Evolutionary conservation across 2,329 filamentous ascomycete species (phyloP).

Genomic region (Grosmannia serpens): DNA sequence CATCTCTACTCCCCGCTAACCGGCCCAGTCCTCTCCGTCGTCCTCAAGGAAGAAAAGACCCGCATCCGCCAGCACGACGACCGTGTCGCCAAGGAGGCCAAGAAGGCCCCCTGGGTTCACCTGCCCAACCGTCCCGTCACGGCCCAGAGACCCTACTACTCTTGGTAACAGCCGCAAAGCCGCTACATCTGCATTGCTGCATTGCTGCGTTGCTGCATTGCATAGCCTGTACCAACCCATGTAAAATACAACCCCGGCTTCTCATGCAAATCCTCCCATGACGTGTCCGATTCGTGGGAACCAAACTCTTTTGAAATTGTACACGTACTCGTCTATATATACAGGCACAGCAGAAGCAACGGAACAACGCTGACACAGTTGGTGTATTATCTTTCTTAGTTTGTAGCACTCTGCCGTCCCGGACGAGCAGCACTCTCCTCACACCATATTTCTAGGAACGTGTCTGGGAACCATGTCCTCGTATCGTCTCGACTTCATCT

Average conservation of each 20-base stretch:
- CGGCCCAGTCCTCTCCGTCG: constrained; percentile 55
- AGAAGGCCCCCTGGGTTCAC: constrained; percentile 73
- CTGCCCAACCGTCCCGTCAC: constrained; percentile 77
- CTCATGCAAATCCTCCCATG: neutral
- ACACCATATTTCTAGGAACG: constrained; percentile 30
- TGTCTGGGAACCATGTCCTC: constrained; percentile 45
- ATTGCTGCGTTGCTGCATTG: neutral
- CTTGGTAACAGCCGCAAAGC: constrained; percentile 58
- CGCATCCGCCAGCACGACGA: constrained; percentile 72
- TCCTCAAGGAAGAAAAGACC: constrained; percentile 91
- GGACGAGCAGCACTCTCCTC: neutral
- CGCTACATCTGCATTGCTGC: neutral
- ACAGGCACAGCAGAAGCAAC: neutral
- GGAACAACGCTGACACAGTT: neutral
- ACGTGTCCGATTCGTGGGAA: too few relatives aligned
- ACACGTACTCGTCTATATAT: neutral
- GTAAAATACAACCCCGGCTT: neutral
- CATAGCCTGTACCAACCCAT: neutral
- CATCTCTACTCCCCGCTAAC: neutral
- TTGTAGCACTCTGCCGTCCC: neutral
- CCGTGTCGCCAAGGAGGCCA: constrained; percentile 60
- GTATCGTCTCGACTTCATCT: constrained; percentile 41
- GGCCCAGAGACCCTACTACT: constrained; percentile 79
- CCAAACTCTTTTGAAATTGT: neutral
- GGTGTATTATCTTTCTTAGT: constrained; percentile 1